A percentile compares a stretch with the other conserved stretches of the same genome.
Conservation (phyloP, 2,329 filamentous ascomycete genomes). For the Clonostachys chloroleuca region DNA sequence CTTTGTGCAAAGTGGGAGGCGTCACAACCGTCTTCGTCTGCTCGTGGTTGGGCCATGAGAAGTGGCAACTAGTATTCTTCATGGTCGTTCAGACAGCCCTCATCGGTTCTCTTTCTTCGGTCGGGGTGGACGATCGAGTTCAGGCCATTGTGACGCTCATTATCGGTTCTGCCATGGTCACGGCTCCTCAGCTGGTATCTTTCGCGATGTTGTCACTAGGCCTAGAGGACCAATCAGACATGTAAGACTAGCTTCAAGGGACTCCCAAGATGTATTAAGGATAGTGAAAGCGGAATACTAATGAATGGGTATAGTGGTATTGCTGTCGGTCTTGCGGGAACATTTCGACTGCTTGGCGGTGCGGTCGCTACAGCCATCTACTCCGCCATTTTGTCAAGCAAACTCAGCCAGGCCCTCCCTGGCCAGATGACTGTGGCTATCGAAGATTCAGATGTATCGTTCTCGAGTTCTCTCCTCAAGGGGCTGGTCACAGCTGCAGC, state of each 20-base stretch:
- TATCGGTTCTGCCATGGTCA: slow-evolving; percentile 18
- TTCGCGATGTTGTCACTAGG: slow-evolving; percentile 27
- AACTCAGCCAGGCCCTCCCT: slow-evolving; percentile 15
- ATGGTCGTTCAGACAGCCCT: slow-evolving; percentile 24
- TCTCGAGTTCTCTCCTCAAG: slow-evolving; percentile 7
- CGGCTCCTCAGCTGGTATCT: slow-evolving; percentile 21
- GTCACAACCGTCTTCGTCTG: slow-evolving; percentile 19
- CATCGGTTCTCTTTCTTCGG: slow-evolving; percentile 24
- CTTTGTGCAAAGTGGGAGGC: slow-evolving; percentile 10
- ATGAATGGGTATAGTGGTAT: slow-evolving; percentile 11
- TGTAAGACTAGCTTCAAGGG: slow-evolving; percentile 9
- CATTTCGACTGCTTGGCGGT: slow-evolving; percentile 27
- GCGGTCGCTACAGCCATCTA: slow-evolving; percentile 30
- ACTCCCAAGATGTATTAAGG: too few species aligned
- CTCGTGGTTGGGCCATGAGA: slow-evolving; percentile 22
- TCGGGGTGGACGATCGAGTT: slow-evolving; percentile 19
- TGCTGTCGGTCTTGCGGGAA: slow-evolving; percentile 26
- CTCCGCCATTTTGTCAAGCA: slow-evolving; percentile 22
- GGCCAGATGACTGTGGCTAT: slow-evolving; percentile 12
- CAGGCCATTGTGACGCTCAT: slow-evolving; percentile 26
- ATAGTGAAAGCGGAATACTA: too few species aligned
- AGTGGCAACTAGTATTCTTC: slow-evolving; percentile 26
- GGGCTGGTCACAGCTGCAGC: slow-evolving; percentile 17
- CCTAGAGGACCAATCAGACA: slow-evolving; percentile 24
- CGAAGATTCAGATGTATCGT: slow-evolving; percentile 8